Conservation (phyloP, 371 early-diverging fungal species). For the Mucor plumbeus region DNA sequence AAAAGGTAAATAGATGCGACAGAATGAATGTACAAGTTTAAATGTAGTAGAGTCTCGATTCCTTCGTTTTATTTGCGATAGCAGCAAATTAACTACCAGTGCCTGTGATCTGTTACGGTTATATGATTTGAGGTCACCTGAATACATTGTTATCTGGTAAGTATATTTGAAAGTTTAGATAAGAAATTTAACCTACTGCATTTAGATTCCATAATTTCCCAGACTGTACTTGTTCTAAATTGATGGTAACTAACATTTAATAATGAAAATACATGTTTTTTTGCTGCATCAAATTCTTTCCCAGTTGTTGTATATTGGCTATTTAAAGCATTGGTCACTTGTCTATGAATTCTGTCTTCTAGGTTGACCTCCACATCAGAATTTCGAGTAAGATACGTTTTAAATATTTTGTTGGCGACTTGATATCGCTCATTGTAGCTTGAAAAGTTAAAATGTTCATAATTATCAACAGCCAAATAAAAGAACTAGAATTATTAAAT, state of each 20-base stretch:
- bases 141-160: not conserved
- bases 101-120: slow-evolving; percentile 22
- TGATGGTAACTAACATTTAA: slow-evolving; percentile 46
- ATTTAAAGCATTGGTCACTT: slow-evolving; percentile 26
- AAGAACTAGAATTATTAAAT: slow-evolving; percentile 35
- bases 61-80: slow-evolving; percentile 16
- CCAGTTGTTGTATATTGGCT: slow-evolving; percentile 7
- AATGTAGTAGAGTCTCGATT: slow-evolving; percentile 2
- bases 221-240: slow-evolving; percentile 30
- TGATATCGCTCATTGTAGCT: slow-evolving; percentile 32
- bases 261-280: slow-evolving; percentile 44
- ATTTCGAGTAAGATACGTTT: slow-evolving; percentile 42
- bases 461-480: slow-evolving; percentile 56
- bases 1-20: slow-evolving; percentile 21
- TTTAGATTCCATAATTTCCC: slow-evolving; percentile 34
- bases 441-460: slow-evolving; percentile 37
- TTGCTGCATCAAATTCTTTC: slow-evolving; percentile 45
- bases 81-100: slow-evolving; percentile 20
- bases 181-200: slow-evolving; percentile 21
- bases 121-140: slow-evolving; percentile 8
- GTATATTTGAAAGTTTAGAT: not conserved
- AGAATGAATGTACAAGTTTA: slow-evolving; percentile 27
- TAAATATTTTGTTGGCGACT: slow-evolving; percentile 43
- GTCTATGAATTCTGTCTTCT: slow-evolving; percentile 43
- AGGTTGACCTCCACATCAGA: slow-evolving; percentile 55